Conservation (phyloP, 495 filamentous ascomycete species). For the Emericellopsis terricola region DNA sequence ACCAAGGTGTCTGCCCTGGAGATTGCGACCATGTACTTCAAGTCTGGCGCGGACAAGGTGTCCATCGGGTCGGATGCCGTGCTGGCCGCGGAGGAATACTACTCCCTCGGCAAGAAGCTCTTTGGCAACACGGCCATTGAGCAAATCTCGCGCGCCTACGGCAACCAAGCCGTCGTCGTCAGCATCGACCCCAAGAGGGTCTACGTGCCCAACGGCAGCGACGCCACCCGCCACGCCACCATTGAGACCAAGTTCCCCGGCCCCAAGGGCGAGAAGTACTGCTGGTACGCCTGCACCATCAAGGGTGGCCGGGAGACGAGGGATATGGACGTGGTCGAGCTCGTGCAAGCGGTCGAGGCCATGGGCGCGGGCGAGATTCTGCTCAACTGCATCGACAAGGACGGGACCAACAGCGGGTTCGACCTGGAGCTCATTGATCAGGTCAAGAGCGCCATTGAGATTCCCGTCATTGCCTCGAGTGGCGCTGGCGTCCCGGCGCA, state of each 20-base stretch:
- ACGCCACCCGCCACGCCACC: conserved; percentile 62
- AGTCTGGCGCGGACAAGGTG: conserved; percentile 95
- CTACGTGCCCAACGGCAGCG: conserved; percentile 48
- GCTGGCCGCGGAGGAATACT: conserved; percentile 77
- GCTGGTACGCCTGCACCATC: conserved; percentile 97
- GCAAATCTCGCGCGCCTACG: conserved; percentile 82
- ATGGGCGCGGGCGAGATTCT: conserved; percentile 93
- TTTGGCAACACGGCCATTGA: conserved; percentile 81
- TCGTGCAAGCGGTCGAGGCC: conserved; percentile 78
- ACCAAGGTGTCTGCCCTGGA: conserved; percentile 71
- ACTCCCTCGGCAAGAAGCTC: conserved; percentile 42
- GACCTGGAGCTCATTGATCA: conserved; percentile 80
- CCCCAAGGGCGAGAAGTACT: conserved; percentile 59
- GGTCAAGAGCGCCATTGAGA: conserved; percentile 68
- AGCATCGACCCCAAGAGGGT: conserved; percentile 86
- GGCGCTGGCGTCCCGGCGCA: conserved; percentile 81
- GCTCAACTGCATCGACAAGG: conserved; percentile 93
- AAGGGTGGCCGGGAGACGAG: conserved; percentile 84
- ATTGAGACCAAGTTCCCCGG: conserved; percentile 53
- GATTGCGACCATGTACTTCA: conserved; percentile 93
- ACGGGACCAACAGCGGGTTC: conserved; percentile 89
- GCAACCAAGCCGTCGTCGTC: conserved; percentile 91
- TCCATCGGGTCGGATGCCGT: conserved; percentile 95
- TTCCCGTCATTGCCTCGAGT: conserved; percentile 90
- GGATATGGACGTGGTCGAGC: conserved; percentile 77